These are phyloP conservation scores for Leptomonas seymouri DNA, from an alignment of 208 protist species.

Conservation along the genomic window DNA sequence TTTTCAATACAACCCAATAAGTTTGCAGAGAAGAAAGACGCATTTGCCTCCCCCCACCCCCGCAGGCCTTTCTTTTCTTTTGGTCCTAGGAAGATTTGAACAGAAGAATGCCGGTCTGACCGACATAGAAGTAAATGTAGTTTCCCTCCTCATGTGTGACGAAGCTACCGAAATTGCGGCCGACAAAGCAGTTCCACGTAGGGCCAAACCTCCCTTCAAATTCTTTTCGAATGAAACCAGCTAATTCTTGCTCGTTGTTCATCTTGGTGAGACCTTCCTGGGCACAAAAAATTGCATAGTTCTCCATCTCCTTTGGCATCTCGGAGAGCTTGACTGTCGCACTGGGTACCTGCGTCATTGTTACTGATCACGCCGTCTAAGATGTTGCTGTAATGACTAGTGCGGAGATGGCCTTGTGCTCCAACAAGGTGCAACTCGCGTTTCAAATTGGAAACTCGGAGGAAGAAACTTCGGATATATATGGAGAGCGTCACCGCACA, in stretches of 20 bases:
- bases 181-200: constrained; percentile 99
- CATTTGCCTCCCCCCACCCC: too few relatives aligned
- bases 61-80: background rate
- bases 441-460: too few relatives aligned
- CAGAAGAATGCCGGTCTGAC: constrained; percentile 99
- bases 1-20: background rate
- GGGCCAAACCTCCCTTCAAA: constrained; percentile 99
- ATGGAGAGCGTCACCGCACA: too few relatives aligned
- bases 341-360: constrained; percentile 77
- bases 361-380: constrained; percentile 11
- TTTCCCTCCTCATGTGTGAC: constrained; percentile 99
- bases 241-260: constrained; percentile 99
- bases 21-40: background rate
- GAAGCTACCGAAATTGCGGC: constrained; percentile 99
- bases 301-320: constrained; percentile 97
- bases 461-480: too few relatives aligned
- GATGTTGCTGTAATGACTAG: too few relatives aligned
- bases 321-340: constrained; percentile 94
- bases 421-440: too few relatives aligned
- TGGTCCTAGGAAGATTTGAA: constrained; percentile 90
- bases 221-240: constrained; percentile 99
- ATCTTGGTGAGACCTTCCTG: constrained; percentile 97
- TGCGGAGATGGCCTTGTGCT: too few relatives aligned
- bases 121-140: constrained; percentile 99
- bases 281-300: constrained; percentile 98